Percentiles rank a stretch among this genome's conserved stretches.
Conservation (phyloP, 805 yeast genomes). For the Ogataea saltuana region DNA sequence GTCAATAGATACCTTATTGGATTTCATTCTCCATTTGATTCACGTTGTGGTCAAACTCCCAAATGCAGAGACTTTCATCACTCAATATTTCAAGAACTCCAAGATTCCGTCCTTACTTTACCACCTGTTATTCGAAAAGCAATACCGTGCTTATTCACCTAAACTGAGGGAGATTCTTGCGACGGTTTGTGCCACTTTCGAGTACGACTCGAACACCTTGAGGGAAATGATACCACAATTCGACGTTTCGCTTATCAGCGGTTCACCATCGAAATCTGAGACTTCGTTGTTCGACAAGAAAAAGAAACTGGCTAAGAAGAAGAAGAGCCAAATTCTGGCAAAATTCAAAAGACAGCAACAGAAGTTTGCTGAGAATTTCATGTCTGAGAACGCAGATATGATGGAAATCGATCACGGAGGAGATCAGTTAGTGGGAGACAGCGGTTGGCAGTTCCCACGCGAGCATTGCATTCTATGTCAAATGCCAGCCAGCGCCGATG, state of each 20-base stretch:
- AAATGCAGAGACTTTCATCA: constrained; percentile 27
- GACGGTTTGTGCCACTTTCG: constrained; percentile 13
- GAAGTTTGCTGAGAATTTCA: constrained; percentile 62
- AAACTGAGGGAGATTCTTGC: constrained; percentile 59
- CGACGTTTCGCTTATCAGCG: constrained; percentile 20
- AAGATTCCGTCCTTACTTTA: constrained; percentile 35
- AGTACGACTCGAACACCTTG: constrained; percentile 31
- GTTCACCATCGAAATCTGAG: constrained; percentile 19
- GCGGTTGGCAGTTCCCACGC: constrained; percentile 70
- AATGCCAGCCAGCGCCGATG: constrained; percentile 58
- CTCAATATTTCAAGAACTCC: constrained; percentile 13
- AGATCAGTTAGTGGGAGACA: constrained; percentile 36
- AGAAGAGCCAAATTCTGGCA: constrained; percentile 71
- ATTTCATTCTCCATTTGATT: constrained; percentile 62
- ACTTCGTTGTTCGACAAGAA: constrained; percentile 53
- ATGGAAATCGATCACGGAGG: constrained; percentile 47
- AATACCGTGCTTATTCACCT: constrained; percentile 46
- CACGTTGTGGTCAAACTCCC: constrained; percentile 58
- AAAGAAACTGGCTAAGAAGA: constrained; percentile 66
- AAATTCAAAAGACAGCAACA: constrained; percentile 79
- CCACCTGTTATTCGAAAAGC: constrained; percentile 43
- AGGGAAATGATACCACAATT: constrained; percentile 40
- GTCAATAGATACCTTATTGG: constrained; percentile 56
- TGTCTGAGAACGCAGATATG: constrained; percentile 25
- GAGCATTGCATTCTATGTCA: constrained; percentile 81